Percentiles rank a stretch among this genome's conserved stretches.
Conservation (phyloP, 192 early-diverging fungal species). For the Chytriomyces confervae region DNA sequence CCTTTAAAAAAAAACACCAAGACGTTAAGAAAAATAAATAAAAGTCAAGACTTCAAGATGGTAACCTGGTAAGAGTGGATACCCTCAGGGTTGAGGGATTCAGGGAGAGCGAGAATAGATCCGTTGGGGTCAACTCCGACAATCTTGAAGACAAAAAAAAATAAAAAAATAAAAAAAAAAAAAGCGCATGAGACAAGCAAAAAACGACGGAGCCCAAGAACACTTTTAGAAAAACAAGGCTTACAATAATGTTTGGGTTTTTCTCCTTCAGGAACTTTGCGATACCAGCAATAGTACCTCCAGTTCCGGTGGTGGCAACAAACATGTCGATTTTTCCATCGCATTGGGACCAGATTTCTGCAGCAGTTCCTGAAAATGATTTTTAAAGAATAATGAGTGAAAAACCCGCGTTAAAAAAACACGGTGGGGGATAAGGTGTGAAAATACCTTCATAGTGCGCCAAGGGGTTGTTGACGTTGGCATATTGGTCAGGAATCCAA, state of each 20-base stretch:
- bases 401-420: constrained; percentile 62
- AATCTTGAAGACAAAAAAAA: constrained; percentile 51
- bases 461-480: constrained; percentile 95
- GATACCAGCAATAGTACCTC: constrained; percentile 95
- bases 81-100: constrained; percentile 74
- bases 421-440: too few species aligned
- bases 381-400: not conserved
- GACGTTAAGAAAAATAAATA: not conserved
- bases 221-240: constrained; percentile 36
- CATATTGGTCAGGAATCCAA: constrained; percentile 96
- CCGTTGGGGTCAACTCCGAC: constrained; percentile 95
- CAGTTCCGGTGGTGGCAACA: constrained; percentile 94
- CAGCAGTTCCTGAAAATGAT: constrained; percentile 52
- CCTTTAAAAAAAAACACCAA: constrained; percentile 38
- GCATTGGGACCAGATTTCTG: constrained; percentile 68
- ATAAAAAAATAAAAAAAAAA: not conserved
- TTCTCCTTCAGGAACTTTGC: constrained; percentile 95
- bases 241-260: constrained; percentile 74
- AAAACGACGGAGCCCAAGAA: not conserved
- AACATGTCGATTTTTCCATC: constrained; percentile 94
- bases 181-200: not conserved
- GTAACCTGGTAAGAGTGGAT: constrained; percentile 70
- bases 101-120: constrained; percentile 92
- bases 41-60: not conserved
- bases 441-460: constrained; percentile 86